A percentile compares a stretch with the other conserved stretches of the same genome.
These are phyloP conservation scores for Fusarium sp. DNA, from an alignment of 2,329 filamentous ascomycete genomes.

Conservation along the genomic window DNA sequence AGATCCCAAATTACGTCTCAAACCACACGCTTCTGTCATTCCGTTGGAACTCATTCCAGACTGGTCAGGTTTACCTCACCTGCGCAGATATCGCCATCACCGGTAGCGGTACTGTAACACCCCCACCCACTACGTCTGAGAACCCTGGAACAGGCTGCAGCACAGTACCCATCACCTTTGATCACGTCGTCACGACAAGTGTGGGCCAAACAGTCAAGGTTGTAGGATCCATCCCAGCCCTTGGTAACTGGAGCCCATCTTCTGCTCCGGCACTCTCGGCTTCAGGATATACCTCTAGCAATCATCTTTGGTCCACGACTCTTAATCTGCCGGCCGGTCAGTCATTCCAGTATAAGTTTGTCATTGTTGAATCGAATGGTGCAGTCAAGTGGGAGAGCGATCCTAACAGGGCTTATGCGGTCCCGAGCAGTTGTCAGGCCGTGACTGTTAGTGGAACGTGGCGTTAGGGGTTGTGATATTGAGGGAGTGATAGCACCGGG, in stretches of 20 bases:
- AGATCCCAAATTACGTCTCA: conserved; percentile 59
- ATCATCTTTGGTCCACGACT: conserved; percentile 66
- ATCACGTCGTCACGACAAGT: conserved; percentile 55
- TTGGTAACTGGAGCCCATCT: conserved; percentile 62
- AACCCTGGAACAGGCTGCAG: conserved; percentile 21
- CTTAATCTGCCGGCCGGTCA: conserved; percentile 62
- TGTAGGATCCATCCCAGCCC: conserved; percentile 54
- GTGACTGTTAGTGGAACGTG: conserved; percentile 3
- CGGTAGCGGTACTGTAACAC: conserved; percentile 27
- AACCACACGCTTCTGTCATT: conserved; percentile 63
- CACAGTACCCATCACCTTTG: conserved; percentile 55
- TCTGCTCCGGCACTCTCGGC: conserved; percentile 63
- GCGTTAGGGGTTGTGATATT: not conserved
- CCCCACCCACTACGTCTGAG: conserved; percentile 29
- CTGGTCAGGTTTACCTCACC: conserved; percentile 62
- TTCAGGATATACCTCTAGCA: conserved; percentile 61
- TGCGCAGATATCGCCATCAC: conserved; percentile 63
- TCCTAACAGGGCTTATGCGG: conserved; percentile 52
- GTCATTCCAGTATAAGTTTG: conserved; percentile 69
- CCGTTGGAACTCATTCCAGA: conserved; percentile 67
- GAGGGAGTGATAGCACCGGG: not conserved
- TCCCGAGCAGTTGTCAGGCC: conserved; percentile 16
- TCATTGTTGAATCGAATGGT: conserved; percentile 62
- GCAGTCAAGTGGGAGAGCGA: conserved; percentile 68
- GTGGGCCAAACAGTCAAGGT: conserved; percentile 64